Conservation (phyloP, 202 grass and related monocot genomes). For the Zoysia matrella region DNA sequence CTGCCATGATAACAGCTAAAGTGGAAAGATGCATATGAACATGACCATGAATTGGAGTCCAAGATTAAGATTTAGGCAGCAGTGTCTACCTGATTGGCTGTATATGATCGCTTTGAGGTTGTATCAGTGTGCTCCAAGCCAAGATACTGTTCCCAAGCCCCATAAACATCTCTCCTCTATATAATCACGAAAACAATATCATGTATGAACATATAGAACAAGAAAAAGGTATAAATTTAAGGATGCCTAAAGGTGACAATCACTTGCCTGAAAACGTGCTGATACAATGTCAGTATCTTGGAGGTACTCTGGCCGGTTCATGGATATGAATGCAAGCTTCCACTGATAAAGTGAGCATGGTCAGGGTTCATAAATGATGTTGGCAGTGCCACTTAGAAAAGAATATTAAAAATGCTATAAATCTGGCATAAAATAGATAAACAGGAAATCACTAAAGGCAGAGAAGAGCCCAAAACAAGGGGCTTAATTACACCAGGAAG, state of each 20-base stretch:
- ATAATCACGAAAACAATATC: slow-evolving; percentile 43
- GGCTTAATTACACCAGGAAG: not conserved
- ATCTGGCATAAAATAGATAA: not conserved
- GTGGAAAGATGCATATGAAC: not conserved
- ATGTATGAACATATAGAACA: slow-evolving; percentile 34
- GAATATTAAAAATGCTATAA: slow-evolving; percentile 3
- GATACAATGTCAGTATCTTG: slow-evolving; percentile 83
- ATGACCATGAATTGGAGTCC: not conserved
- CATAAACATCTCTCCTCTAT: slow-evolving; percentile 90
- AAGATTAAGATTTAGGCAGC: not conserved
- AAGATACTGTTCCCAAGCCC: slow-evolving; percentile 98
- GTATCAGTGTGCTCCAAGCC: slow-evolving; percentile 96
- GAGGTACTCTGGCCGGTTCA: slow-evolving; percentile 89
- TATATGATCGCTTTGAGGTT: slow-evolving; percentile 74
- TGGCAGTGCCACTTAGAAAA: slow-evolving; percentile 5
- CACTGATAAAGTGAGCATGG: slow-evolving; percentile 70
- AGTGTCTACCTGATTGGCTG: slow-evolving; percentile 80
- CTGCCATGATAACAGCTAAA: not conserved
- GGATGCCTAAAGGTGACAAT: slow-evolving; percentile 33
- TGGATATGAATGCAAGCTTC: slow-evolving; percentile 98
- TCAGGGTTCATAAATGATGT: slow-evolving; percentile 15
- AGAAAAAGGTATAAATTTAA: slow-evolving; percentile 18
- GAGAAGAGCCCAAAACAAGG: not conserved
- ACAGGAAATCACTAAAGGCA: slow-evolving; percentile 17
- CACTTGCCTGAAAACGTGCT: slow-evolving; percentile 86